These are phyloP conservation scores for Lyophyllum decastes DNA, from an alignment of 768 basidiomycete species.

Conservation along the genomic window DNA sequence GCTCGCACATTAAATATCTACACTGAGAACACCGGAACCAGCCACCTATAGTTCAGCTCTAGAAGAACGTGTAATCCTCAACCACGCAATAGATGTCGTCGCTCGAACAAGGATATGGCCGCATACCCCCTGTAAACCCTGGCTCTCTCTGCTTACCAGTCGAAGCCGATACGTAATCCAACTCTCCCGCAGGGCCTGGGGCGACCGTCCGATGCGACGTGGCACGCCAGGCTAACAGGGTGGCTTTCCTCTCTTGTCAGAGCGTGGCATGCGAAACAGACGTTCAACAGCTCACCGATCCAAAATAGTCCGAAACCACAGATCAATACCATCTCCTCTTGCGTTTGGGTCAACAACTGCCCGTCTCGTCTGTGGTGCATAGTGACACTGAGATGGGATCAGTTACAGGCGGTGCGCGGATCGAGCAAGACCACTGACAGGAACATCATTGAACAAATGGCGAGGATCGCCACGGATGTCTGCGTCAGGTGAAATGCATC, in stretches of 20 bases:
- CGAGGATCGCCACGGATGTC: conserved; percentile 70
- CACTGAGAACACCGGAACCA: conserved; percentile 28
- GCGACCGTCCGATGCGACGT: conserved; percentile 29
- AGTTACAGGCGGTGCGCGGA: background rate
- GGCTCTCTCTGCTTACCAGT: conserved; percentile 11
- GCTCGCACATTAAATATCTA: background rate
- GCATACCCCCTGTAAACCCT: conserved; percentile 22
- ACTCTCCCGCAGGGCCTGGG: conserved; percentile 21
- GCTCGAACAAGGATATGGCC: conserved; percentile 55
- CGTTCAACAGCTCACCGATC: conserved; percentile 55
- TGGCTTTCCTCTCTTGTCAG: conserved; percentile 27
- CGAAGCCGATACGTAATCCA: conserved; percentile 11
- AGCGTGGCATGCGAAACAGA: background rate
- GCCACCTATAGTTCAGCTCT: background rate
- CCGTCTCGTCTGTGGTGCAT: conserved; percentile 68
- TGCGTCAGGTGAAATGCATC: conserved; percentile 71
- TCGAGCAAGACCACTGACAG: conserved; percentile 46
- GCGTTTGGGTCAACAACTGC: conserved; percentile 62
- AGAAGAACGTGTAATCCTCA: conserved; percentile 38
- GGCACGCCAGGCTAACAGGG: conserved; percentile 47
- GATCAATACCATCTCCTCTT: conserved; percentile 76
- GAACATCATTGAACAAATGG: conserved; percentile 63
- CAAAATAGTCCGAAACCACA: conserved; percentile 73
- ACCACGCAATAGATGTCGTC: conserved; percentile 69
- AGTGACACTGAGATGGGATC: conserved; percentile 47